phyloP scores from a whole-genome alignment of 176 grass and related monocot species.

The Ensete ventricosum region DNA sequence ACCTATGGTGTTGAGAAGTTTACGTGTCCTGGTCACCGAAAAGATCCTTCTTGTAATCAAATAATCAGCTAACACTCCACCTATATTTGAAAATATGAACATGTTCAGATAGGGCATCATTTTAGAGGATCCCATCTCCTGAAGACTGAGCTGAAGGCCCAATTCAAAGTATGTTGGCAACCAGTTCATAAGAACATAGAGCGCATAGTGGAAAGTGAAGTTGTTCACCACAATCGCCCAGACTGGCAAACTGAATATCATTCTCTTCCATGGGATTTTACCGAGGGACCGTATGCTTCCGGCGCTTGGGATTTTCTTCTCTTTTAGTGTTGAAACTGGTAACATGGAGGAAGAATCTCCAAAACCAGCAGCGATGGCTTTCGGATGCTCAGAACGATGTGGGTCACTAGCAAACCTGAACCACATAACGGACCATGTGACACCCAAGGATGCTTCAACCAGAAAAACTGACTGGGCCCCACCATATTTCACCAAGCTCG shows the following conservation, averaged over 20 bases:
- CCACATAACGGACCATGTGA: constrained; percentile 61
- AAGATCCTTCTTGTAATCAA: constrained; percentile 68
- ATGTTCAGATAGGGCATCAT: constrained; percentile 87
- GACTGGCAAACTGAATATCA: constrained; percentile 66
- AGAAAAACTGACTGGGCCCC: constrained; percentile 56
- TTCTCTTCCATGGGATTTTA: constrained; percentile 64
- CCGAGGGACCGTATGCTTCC: constrained; percentile 21
- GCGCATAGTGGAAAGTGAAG: constrained; percentile 88
- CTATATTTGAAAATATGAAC: constrained; percentile 86
- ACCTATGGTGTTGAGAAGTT: constrained; percentile 65
- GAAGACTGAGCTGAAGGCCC: constrained; percentile 59
- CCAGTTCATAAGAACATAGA: constrained; percentile 91
- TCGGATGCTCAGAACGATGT: constrained; percentile 41
- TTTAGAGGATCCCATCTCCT: constrained; percentile 85
- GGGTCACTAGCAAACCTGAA: constrained; percentile 63
- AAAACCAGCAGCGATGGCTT: constrained; percentile 22
- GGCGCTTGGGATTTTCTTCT: constrained; percentile 41
- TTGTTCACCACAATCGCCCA: constrained; percentile 82
- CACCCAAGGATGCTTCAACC: constrained; percentile 60
- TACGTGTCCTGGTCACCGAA: constrained; percentile 68
- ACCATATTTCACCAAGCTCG: constrained; percentile 54
- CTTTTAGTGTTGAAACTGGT: constrained; percentile 48
- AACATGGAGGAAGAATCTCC: constrained; percentile 8
- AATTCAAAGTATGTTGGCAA: constrained; percentile 76
- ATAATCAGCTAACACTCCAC: constrained; percentile 57